Evolutionary conservation across 345 rosid genomes (phyloP).

Genomic region (Punica granatum): DNA sequence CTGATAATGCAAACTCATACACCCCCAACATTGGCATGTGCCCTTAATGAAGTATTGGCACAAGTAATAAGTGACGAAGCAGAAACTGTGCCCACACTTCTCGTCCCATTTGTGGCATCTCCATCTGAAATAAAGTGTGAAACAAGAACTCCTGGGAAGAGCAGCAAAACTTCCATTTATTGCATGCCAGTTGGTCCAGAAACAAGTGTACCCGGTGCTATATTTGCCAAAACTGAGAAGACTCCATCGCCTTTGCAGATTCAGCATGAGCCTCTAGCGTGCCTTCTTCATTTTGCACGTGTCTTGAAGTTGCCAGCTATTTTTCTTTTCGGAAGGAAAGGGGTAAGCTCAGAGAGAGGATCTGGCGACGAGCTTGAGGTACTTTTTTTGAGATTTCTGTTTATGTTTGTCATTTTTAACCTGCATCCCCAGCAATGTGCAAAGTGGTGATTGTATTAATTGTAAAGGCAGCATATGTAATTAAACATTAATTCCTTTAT

Average conservation of each 20-base stretch:
- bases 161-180: constrained; percentile 29
- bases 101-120: constrained; percentile 47
- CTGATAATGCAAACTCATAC: constrained; percentile 46
- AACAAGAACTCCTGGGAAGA: constrained; percentile 25
- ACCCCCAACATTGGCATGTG: constrained; percentile 52
- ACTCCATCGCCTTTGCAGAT: constrained; percentile 51
- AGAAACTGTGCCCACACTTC: constrained; percentile 24
- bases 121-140: constrained; percentile 60
- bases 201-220: constrained; percentile 34
- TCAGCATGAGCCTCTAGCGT: constrained; percentile 66
- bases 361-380: constrained; percentile 54
- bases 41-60: constrained; percentile 48
- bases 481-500: background rate
- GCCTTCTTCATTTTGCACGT: constrained; percentile 66
- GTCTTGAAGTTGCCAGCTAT: constrained; percentile 49
- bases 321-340: constrained; percentile 45
- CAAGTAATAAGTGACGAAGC: constrained; percentile 29
- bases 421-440: background rate
- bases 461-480: background rate
- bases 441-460: no score
- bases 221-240: constrained; percentile 41
- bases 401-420: background rate
- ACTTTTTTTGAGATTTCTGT: constrained; percentile 6
- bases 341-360: constrained; percentile 31
- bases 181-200: constrained; percentile 56